A percentile compares a stretch with the other conserved stretches of the same genome.
phyloP scores from a whole-genome alignment of 1,139 yeast species.

The Sugiyamaella pinicola region DNA sequence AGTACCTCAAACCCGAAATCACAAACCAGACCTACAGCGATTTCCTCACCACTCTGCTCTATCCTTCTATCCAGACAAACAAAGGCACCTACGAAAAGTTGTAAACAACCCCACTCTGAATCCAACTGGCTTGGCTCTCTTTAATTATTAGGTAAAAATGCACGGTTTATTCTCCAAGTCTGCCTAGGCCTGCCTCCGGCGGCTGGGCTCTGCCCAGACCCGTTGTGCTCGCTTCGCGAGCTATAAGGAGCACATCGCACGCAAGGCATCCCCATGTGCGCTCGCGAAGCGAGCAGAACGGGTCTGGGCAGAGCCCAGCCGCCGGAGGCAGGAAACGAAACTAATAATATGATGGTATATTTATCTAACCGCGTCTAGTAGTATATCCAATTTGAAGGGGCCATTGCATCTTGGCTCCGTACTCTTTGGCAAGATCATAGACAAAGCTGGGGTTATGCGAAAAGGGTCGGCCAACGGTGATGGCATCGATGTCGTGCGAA shows the following conservation, averaged over 20 bases:
- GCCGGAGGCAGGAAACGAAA: slow-evolving; percentile 6
- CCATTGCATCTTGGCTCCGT: slow-evolving; percentile 48
- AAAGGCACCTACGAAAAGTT: slow-evolving; percentile 30
- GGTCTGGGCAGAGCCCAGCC: slow-evolving; percentile 1
- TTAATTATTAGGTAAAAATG: slow-evolving; percentile 1
- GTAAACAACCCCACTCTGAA: slow-evolving; percentile 21
- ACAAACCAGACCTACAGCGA: slow-evolving; percentile 40
- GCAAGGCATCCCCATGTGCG: no score
- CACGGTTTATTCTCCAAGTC: no score
- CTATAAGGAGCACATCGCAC: no score
- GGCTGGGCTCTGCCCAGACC: background rate
- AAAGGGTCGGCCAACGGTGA: slow-evolving; percentile 51
- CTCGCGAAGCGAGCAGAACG: slow-evolving; percentile 1
- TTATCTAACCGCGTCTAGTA: slow-evolving; percentile 8
- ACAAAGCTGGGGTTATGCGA: slow-evolving; percentile 54
- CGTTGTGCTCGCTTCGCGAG: no score
- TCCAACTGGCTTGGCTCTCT: slow-evolving; percentile 10
- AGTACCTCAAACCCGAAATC: slow-evolving; percentile 41
- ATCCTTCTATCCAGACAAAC: slow-evolving; percentile 35
- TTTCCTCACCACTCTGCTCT: slow-evolving; percentile 53
- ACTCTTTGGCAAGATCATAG: slow-evolving; percentile 53
- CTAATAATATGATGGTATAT: background rate
- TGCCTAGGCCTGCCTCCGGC: no score
- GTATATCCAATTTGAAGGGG: slow-evolving; percentile 48
- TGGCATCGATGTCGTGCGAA: slow-evolving; percentile 49